phyloP scores from a whole-genome alignment of 805 yeast genomes.

The Candida tallmaniae region DNA sequence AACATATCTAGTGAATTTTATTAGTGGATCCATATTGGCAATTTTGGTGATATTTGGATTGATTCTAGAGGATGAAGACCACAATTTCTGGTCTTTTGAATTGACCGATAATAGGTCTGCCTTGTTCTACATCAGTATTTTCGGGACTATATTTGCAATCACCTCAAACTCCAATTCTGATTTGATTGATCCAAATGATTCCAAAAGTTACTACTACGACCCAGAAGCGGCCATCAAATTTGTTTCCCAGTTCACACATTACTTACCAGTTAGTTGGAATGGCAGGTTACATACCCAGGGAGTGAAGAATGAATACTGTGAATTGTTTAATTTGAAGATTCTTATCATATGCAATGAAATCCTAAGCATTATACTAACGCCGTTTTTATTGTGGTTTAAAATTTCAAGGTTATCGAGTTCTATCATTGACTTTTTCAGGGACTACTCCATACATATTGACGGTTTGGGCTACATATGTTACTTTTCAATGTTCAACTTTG shows the following conservation, averaged over 20 bases:
- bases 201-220: conserved; percentile 60
- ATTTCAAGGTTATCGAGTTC: conserved; percentile 68
- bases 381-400: conserved; percentile 84
- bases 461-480: conserved; percentile 94
- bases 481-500: conserved; percentile 87
- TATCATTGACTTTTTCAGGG: conserved; percentile 87
- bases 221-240: conserved; percentile 83
- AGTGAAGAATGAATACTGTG: conserved; percentile 79
- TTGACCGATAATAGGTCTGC: conserved; percentile 76
- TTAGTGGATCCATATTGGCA: conserved; percentile 87
- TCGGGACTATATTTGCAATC: conserved; percentile 86
- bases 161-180: conserved; percentile 39
- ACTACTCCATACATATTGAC: conserved; percentile 84
- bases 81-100: conserved; percentile 81
- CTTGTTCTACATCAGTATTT: conserved; percentile 79
- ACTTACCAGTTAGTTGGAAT: conserved; percentile 83
- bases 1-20: conserved; percentile 46
- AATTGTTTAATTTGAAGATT: conserved; percentile 69
- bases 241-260: conserved; percentile 86
- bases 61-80: conserved; percentile 76
- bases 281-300: conserved; percentile 78
- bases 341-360: conserved; percentile 71
- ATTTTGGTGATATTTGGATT: conserved; percentile 63
- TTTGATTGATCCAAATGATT: conserved; percentile 13
- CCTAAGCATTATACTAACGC: conserved; percentile 76